A percentile compares a stretch with the other conserved stretches of the same genome.
These are phyloP conservation scores for Colletotrichum navitas DNA, from an alignment of 2,329 filamentous ascomycete genomes.

Conservation along the genomic window DNA sequence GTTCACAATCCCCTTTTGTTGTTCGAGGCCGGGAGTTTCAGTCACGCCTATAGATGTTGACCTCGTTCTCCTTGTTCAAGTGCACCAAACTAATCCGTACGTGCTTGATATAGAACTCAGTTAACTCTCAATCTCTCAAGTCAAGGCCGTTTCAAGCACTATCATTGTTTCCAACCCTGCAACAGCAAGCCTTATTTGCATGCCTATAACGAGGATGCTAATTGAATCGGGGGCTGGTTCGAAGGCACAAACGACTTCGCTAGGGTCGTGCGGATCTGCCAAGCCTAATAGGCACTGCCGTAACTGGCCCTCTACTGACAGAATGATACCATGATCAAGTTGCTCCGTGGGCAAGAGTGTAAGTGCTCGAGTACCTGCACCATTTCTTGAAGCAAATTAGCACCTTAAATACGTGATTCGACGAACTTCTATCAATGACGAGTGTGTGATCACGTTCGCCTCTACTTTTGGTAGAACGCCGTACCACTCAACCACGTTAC, in stretches of 20 bases:
- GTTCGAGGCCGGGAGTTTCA: not conserved
- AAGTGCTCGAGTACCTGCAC: not conserved
- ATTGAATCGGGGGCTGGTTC: not conserved
- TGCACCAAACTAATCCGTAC: not conserved
- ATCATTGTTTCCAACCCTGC: not conserved
- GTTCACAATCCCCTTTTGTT: not conserved
- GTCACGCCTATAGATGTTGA: not conserved
- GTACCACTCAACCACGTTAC: not conserved
- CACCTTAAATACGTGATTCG: not conserved
- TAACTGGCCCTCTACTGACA: constrained; percentile 2
- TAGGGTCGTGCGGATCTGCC: not conserved
- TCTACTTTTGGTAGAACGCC: not conserved
- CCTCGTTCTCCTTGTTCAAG: not conserved
- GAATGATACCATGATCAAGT: not conserved
- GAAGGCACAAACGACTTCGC: not conserved
- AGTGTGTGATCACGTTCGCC: not conserved
- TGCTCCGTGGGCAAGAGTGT: not conserved
- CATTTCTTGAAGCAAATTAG: not conserved
- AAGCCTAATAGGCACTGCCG: not conserved
- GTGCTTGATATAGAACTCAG: not conserved
- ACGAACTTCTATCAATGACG: not conserved
- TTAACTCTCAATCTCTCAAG: not conserved
- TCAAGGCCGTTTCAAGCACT: not conserved
- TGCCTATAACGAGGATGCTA: no score
- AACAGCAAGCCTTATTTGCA: not conserved